phyloP scores from a whole-genome alignment of 352 stramenopile genomes.

The Phytophthora podocarpi region DNA sequence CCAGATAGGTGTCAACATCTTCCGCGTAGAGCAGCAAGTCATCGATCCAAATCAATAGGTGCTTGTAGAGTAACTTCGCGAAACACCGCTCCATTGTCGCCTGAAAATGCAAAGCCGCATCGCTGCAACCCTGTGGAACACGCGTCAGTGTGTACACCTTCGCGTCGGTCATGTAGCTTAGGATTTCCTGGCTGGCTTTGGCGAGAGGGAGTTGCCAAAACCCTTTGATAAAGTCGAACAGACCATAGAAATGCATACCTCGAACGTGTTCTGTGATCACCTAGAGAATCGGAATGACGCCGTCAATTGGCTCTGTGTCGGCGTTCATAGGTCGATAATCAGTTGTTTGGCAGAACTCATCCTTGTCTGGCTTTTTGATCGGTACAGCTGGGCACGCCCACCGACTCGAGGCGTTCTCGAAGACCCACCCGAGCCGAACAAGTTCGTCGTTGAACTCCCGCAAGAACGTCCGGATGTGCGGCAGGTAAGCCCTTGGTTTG shows the following conservation, averaged over 20 bases:
- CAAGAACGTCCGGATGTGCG: constrained; percentile 7
- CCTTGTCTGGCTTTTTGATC: too few species aligned
- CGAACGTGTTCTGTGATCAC: background rate
- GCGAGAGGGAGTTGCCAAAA: constrained; percentile 1
- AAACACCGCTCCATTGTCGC: constrained; percentile 9
- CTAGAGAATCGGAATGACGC: background rate
- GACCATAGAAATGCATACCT: background rate
- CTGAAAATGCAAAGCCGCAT: background rate
- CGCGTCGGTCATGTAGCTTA: background rate
- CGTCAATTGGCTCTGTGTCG: background rate
- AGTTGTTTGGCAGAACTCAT: background rate
- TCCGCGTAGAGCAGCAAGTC: background rate
- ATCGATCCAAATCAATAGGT: constrained; percentile 4
- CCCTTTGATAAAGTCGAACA: constrained; percentile 6
- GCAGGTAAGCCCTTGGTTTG: constrained; percentile 7
- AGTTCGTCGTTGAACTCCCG: constrained; percentile 15
- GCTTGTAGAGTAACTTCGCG: too few species aligned
- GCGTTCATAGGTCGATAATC: background rate
- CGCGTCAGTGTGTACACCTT: background rate
- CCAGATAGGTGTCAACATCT: constrained; percentile 25
- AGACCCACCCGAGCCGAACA: constrained; percentile 6
- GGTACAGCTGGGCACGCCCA: constrained; percentile 9
- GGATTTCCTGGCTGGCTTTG: background rate
- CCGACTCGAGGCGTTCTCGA: constrained; percentile 2
- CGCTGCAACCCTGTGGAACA: background rate